Base-by-base conservation (phyloP, 2,329 filamentous ascomycete species). In the Metarhizium robertsii region DNA sequence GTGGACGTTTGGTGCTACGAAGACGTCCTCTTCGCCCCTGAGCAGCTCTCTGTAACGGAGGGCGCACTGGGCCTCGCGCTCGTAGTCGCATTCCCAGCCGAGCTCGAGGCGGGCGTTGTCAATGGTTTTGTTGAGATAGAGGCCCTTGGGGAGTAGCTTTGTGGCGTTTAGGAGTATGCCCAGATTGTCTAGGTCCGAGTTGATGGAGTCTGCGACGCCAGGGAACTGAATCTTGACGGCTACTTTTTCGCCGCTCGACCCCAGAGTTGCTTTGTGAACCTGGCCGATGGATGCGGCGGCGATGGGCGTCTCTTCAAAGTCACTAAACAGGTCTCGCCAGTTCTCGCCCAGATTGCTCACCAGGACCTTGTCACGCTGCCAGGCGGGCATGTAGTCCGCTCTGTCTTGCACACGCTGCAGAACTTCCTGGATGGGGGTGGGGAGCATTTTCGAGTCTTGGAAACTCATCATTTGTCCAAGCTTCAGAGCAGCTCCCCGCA, bases 161-260 rank as follows among this genome's bases (percentile, higher is more conserved):
- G 92, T 95, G 30, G 94, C 94, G 6, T 90, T 94, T 13, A 99
- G 82, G 2, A 99, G 84, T 55, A 99, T 81, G 8, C 88, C 90
- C 36, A 99, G 80, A 65, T 99, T 99, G 71, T 90, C 95, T 1
- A 99, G 80, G 65, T 99, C 94, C 1, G 92, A 96, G 70, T 96
- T 91, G 69, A 99, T 99, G 4, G 92, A 97, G 69, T 90, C 86
- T 18, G 92, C 90, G 1, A 99, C 94, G 14, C 95, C 95, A 0
- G 94, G 94, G 64, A 99, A 99, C 70, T 99, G 94, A 10, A 99
- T 86, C 71, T 99, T 99, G 65, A 99, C 92, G 3, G 94, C 94
- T 0, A 99, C 94, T 47, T 79, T 77, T 60, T 85, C 79, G 43
- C 86, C 86, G 45, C 80, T 91, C 3, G 86, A 86, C 63, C 85